These are phyloP conservation scores for Hypseocharis bilobata DNA, from an alignment of 441 rosid species.

Conservation along the genomic window DNA sequence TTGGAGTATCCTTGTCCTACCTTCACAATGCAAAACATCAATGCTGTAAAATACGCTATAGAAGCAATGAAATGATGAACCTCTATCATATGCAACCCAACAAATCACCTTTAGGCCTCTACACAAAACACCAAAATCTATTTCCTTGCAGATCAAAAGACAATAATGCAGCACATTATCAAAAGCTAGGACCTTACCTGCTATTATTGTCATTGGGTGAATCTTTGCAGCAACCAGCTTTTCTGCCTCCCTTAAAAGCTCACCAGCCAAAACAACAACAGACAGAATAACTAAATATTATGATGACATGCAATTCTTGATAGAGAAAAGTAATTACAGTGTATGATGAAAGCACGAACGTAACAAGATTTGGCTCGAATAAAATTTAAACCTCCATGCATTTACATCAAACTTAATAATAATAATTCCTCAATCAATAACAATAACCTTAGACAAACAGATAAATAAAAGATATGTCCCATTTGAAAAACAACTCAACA, in stretches of 20 bases:
- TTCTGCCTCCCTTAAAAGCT: slow-evolving; percentile 93
- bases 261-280: slow-evolving; percentile 95
- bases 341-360: too few species aligned
- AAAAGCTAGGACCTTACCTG: slow-evolving; percentile 37
- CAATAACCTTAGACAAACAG: too few species aligned
- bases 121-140: background rate
- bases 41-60: background rate
- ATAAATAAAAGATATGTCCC: too few species aligned
- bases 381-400: too few species aligned
- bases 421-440: too few species aligned
- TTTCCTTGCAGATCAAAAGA: background rate
- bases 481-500: too few species aligned
- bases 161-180: slow-evolving; percentile 1
- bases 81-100: background rate
- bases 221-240: slow-evolving; percentile 82
- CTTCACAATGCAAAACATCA: background rate
- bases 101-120: background rate
- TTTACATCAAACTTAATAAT: too few species aligned
- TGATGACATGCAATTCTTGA: too few species aligned
- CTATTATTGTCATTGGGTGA: slow-evolving; percentile 92
- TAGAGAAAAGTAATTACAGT: too few species aligned
- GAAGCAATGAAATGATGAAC: background rate
- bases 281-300: too few species aligned
- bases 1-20: too few species aligned
- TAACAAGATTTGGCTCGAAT: too few species aligned